phyloP scores from a whole-genome alignment of 495 filamentous ascomycete genomes.

The Penicillium turbatum region DNA sequence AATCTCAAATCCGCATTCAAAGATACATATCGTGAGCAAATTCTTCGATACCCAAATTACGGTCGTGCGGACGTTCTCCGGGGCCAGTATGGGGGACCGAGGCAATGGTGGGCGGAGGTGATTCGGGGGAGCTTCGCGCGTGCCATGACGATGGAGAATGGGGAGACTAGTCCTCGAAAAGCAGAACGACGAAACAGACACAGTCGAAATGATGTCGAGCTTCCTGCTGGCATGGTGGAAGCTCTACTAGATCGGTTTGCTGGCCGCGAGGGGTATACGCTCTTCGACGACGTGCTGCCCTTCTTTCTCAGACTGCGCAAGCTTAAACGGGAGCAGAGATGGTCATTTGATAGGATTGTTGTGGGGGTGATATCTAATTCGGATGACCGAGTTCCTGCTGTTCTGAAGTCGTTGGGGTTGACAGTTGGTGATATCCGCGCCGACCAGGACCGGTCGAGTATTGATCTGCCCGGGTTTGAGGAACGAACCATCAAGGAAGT shows the following conservation, averaged over 20 bases:
- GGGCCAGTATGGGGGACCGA: constrained; percentile 48
- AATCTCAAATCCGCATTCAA: constrained; percentile 36
- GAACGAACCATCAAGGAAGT: constrained; percentile 14
- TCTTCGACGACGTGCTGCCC: constrained; percentile 50
- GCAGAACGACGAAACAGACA: neutral
- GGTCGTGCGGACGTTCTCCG: constrained; percentile 46
- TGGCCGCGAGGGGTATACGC: constrained; percentile 54
- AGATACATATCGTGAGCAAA: constrained; percentile 49
- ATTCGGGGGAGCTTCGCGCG: constrained; percentile 32
- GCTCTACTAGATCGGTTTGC: constrained; percentile 58
- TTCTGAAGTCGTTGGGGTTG: constrained; percentile 60
- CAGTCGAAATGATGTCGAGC: neutral
- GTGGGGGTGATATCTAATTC: constrained; percentile 75
- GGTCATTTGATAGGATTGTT: constrained; percentile 35
- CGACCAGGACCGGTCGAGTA: constrained; percentile 30
- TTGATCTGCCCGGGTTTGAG: constrained; percentile 41
- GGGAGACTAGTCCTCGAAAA: neutral
- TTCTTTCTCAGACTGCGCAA: constrained; percentile 48
- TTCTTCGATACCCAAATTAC: constrained; percentile 59
- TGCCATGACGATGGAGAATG: constrained; percentile 2
- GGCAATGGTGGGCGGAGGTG: constrained; percentile 70
- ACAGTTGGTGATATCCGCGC: constrained; percentile 42
- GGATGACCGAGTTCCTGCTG: constrained; percentile 61
- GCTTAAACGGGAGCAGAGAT: constrained; percentile 1
- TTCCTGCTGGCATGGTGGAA: constrained; percentile 48